A percentile compares a stretch with the other conserved stretches of the same genome.
Conservation (phyloP, 371 early-diverging fungal genomes). For the Lichtheimia ornata region DNA sequence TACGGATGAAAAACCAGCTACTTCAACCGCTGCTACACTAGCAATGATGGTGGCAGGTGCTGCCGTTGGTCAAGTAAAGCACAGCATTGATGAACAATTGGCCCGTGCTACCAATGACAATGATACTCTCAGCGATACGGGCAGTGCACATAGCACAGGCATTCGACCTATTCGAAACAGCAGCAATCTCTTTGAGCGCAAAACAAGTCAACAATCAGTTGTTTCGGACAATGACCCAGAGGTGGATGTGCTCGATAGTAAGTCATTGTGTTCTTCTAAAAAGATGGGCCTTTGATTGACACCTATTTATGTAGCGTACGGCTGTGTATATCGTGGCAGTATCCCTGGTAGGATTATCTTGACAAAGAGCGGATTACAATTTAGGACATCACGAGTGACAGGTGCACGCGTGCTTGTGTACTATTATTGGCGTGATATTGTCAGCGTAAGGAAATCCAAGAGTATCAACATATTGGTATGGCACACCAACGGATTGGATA, state of each 20-base stretch:
- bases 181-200: slow-evolving; percentile 12
- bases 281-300: background rate
- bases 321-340: slow-evolving; percentile 34
- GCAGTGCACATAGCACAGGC: background rate
- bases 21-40: slow-evolving; percentile 24
- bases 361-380: slow-evolving; percentile 21
- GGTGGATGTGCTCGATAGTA: slow-evolving; percentile 13
- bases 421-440: slow-evolving; percentile 32
- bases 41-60: slow-evolving; percentile 34
- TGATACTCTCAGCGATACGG: background rate
- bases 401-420: slow-evolving; percentile 36
- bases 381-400: slow-evolving; percentile 40
- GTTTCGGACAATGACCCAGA: slow-evolving; percentile 8
- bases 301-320: slow-evolving; percentile 22
- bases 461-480: slow-evolving; percentile 36
- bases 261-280: slow-evolving; percentile 6
- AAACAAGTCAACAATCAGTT: slow-evolving; percentile 5
- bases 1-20: slow-evolving; percentile 1
- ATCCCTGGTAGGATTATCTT: slow-evolving; percentile 37
- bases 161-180: background rate
- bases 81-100: slow-evolving; percentile 20
- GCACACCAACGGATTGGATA: slow-evolving; percentile 38
- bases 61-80: slow-evolving; percentile 25
- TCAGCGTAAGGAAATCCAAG: slow-evolving; percentile 40
- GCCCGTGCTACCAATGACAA: slow-evolving; percentile 6